phyloP scores from a whole-genome alignment of 108 stramenopile species.

The Pseudonitzschia pungens region DNA sequence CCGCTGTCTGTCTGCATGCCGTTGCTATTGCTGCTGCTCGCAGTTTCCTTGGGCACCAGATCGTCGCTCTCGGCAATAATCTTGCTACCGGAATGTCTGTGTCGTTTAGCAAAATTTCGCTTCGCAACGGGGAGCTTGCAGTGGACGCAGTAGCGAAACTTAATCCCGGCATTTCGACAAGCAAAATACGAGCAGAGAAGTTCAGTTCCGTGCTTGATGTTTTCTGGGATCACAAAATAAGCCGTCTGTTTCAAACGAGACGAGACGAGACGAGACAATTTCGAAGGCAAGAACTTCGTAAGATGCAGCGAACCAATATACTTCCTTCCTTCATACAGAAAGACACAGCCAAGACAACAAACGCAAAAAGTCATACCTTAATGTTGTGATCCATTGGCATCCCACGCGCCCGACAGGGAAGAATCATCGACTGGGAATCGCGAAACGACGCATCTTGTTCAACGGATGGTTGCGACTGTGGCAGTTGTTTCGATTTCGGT shows the following conservation, averaged over 20 bases:
- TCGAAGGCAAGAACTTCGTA: not conserved
- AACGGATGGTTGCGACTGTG: not conserved
- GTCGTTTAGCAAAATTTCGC: constrained; percentile 77
- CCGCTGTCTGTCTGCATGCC: not conserved
- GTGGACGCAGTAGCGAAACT: constrained; percentile 70
- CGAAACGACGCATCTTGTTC: not conserved
- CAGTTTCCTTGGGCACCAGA: not conserved
- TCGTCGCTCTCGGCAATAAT: not conserved
- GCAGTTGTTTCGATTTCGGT: not conserved
- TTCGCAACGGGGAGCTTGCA: constrained; percentile 82
- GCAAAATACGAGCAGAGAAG: constrained; percentile 76
- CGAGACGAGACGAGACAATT: not conserved
- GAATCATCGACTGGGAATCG: constrained; percentile 16
- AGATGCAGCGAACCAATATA: not conserved
- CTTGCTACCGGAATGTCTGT: constrained; percentile 45
- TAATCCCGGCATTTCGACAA: constrained; percentile 77
- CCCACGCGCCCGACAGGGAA: constrained; percentile 77
- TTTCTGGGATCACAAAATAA: constrained; percentile 73
- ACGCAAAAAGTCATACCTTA: constrained; percentile 28
- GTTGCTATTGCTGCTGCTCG: not conserved
- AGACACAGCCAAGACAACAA: no score
- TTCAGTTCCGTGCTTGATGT: constrained; percentile 78
- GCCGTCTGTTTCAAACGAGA: constrained; percentile 43
- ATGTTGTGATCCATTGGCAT: constrained; percentile 82
- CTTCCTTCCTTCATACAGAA: no score